A percentile compares a stretch with the other conserved stretches of the same genome.
These are phyloP conservation scores for Fusarium protoensiforme DNA, from an alignment of 2,329 filamentous ascomycete species.

Conservation along the genomic window DNA sequence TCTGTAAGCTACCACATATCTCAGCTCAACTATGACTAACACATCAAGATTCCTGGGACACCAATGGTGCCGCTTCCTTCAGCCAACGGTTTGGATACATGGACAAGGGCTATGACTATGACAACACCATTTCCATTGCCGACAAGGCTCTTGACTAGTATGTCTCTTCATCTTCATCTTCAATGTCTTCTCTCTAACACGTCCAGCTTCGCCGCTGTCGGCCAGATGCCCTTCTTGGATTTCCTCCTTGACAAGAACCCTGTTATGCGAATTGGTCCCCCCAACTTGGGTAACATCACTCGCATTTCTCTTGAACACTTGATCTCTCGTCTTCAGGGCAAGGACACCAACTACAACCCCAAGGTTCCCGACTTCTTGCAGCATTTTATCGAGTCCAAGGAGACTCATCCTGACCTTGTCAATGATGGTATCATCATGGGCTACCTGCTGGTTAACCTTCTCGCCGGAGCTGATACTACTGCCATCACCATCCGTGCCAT, in stretches of 20 bases:
- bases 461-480: conserved; percentile 52
- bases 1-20: conserved; percentile 9
- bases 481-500: conserved; percentile 48
- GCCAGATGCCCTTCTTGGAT: conserved; percentile 46
- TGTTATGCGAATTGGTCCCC: conserved; percentile 38
- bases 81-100: conserved; percentile 55
- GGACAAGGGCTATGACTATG: conserved; percentile 50
- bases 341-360: conserved; percentile 31
- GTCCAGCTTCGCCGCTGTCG: conserved; percentile 44
- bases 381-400: conserved; percentile 49
- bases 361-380: conserved; percentile 47
- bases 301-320: conserved; percentile 31
- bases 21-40: no score
- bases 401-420: conserved; percentile 48
- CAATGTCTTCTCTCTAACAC: background rate
- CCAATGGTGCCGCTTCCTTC: conserved; percentile 56
- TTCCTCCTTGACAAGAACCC: conserved; percentile 45
- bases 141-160: conserved; percentile 40
- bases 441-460: conserved; percentile 48
- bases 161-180: background rate
- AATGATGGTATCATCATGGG: conserved; percentile 50
- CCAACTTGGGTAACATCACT: conserved; percentile 33
- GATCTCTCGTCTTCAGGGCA: conserved; percentile 28
- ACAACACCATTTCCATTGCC: conserved; percentile 48
- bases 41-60: conserved; percentile 49